Conservation (phyloP, 1,284 basidiomycete genomes). For the Athelia psychrophila region DNA sequence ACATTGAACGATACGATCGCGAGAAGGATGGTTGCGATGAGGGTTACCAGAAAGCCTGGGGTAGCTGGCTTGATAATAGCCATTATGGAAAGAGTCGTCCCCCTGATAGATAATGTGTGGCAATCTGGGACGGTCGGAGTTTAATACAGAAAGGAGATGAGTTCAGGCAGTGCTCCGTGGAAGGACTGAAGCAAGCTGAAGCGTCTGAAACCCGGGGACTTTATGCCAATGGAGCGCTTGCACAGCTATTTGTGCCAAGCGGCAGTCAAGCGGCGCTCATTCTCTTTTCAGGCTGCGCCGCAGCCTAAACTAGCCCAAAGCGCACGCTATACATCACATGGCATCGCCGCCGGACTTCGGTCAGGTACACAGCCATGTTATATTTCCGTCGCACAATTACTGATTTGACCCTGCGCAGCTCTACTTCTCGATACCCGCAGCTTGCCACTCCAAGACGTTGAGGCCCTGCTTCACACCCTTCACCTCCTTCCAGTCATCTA, state of each 20-base stretch:
- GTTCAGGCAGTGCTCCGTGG: background rate
- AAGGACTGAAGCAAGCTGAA: background rate
- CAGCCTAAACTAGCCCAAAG: no score
- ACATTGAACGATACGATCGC: conserved; percentile 85
- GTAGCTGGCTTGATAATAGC: conserved; percentile 71
- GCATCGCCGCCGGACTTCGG: no score
- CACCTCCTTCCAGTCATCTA: conserved; percentile 34
- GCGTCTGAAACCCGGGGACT: no score
- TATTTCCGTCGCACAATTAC: no score
- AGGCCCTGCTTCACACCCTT: conserved; percentile 28
- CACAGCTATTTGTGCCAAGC: no score
- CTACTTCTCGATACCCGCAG: no score
- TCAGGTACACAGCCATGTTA: no score
- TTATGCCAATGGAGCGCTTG: no score
- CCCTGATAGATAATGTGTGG: background rate
- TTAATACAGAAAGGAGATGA: background rate
- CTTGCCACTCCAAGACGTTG: background rate
- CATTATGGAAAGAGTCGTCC: conserved; percentile 34
- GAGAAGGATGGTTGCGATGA: conserved; percentile 71
- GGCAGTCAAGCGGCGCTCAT: no score
- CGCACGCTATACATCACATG: no score
- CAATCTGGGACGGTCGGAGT: background rate
- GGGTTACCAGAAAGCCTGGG: conserved; percentile 80
- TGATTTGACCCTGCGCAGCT: no score
- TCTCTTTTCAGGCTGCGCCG: no score